Base-by-base conservation (phyloP, 305 asterid species). In the Stenogyne calaminthoides region DNA sequence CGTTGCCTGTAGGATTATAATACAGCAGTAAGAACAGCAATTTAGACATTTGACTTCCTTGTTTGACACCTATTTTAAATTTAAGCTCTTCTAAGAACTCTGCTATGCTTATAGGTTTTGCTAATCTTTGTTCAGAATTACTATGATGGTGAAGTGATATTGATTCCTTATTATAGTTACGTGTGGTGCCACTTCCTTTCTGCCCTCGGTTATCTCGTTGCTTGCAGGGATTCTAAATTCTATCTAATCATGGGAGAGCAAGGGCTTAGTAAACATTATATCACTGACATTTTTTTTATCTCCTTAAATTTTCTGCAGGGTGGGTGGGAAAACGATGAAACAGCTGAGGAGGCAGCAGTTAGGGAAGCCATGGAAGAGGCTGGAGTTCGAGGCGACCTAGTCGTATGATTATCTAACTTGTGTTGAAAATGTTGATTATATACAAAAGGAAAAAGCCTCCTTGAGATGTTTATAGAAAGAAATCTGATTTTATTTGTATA, bases 321-420 rank as follows among this genome's bases (percentile, higher is more conserved):
- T 80, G 98, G 98, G 60, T 93, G 97, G 98, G 98, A 93, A 86
- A 90, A 88, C 63, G 98, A 93, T 70, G 98, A 93, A 84, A 90
- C 97, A n/a, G 92, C 86, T 54, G 89, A 93, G 87, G 87, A 88
- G 83, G 98, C 97, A 75, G 98, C 98, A 54, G 81, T 73, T 22
- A 88, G 95, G 75, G 98, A 93, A 87, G 97, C 97, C 56, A 73
- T 93, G 73, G 98, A 93, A 83, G 98, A 93, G 83, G 98, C 98
- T 74, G 98, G 98, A 73, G 98, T 93, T 76, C 95, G 92, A 73
- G 98, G 98, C 69, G 92, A 89, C 54, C 77, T 91, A 77, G 83
- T 90, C 89, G 98, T 93, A 86, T 75, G 72, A 47, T 68, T n/a
- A 14, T n/a, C 10, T 49, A 1, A 15, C 47, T 40, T 10, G 7